Conservation (phyloP, 768 basidiomycete species). For the Boletellus emodensis region DNA sequence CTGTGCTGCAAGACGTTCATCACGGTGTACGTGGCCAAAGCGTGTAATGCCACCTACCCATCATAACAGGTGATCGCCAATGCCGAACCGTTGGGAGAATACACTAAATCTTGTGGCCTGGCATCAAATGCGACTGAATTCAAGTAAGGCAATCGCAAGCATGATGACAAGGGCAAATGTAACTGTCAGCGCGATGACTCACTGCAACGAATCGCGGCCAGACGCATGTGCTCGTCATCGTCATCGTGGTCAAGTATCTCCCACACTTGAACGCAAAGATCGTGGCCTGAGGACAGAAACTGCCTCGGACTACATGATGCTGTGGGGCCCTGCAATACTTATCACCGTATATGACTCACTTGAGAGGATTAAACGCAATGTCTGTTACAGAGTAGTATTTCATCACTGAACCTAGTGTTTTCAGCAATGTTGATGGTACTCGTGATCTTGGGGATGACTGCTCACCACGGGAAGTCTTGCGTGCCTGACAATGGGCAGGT, state of each 20-base stretch:
- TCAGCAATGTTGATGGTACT: not conserved
- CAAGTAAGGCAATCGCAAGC: not conserved
- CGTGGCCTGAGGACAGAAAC: slow-evolving; percentile 48
- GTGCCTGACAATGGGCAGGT: slow-evolving; percentile 18
- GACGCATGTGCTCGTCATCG: slow-evolving; percentile 7
- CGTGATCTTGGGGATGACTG: too few relatives aligned
- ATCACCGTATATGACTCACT: slow-evolving; percentile 30
- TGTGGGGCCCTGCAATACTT: slow-evolving; percentile 2
- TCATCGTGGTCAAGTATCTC: slow-evolving; percentile 24
- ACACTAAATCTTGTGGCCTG: slow-evolving; percentile 43
- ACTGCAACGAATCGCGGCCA: slow-evolving; percentile 15
- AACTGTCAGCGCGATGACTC: slow-evolving; percentile 2
- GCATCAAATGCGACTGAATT: slow-evolving; percentile 21
- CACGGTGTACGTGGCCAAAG: not conserved
- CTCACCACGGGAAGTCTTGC: slow-evolving; percentile 19
- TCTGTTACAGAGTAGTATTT: slow-evolving; percentile 57
- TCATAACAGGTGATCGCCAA: slow-evolving; percentile 36
- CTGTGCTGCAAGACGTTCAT: slow-evolving; percentile 14
- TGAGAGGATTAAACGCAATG: slow-evolving; percentile 49
- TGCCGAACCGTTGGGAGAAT: slow-evolving; percentile 38
- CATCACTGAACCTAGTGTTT: slow-evolving; percentile 13
- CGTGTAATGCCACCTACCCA: slow-evolving; percentile 19
- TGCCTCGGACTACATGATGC: slow-evolving; percentile 30
- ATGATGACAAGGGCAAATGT: not conserved
- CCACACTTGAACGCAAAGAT: slow-evolving; percentile 44